Evolutionary conservation across 129 eudicot species (phyloP), one percentile per base, ranked within the genome.

Genomic region (Logfia minima): DNA sequence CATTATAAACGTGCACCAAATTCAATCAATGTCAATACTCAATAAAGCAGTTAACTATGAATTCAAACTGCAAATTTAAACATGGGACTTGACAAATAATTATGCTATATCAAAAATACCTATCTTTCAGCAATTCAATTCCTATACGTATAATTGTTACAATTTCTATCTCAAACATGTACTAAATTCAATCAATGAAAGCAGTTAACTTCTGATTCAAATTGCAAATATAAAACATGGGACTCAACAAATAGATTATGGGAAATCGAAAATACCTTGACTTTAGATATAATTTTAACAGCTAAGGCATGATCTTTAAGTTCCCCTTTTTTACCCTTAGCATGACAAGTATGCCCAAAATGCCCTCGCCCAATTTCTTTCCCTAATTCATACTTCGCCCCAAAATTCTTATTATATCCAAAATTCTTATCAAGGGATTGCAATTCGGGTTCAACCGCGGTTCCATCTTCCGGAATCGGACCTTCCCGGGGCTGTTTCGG

Each of bases 341-440:
- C 98, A 51, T 68, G 88, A 70, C 98, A 93, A 0, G 98, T 93
- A 88, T 93, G 98, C 65, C 98, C 98, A 70, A 93, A 93, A 93
- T 93, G 98, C 79, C 98, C 98, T 68, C 95, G 65, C 53, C 98
- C 98, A 31, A 93, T 88, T 82, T 93, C 98, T 80, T 90, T 93
- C 79, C 96, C 98, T 80, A 93, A 76, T 79, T 93, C 98, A 83
- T 88, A 93, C 87, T 87, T 93, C 0, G 88, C 96, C 88, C 95
- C 95, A 63, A 93, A 90, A 84, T 84, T 93, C 88, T 82, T 90
- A 64, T 81, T 83, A 65, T 90, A 93, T 19, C 96, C 98, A 71
- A 93, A 93, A 77, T 82, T 88, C 88, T 93, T 93, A 74, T 93
- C 98, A 37, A 93, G 81, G 18, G 81, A 72, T 60, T 86, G 95